Evolutionary conservation across 2,329 filamentous ascomycete genomes (phyloP).

Genomic region (Zymoseptoria pseudotritici): DNA sequence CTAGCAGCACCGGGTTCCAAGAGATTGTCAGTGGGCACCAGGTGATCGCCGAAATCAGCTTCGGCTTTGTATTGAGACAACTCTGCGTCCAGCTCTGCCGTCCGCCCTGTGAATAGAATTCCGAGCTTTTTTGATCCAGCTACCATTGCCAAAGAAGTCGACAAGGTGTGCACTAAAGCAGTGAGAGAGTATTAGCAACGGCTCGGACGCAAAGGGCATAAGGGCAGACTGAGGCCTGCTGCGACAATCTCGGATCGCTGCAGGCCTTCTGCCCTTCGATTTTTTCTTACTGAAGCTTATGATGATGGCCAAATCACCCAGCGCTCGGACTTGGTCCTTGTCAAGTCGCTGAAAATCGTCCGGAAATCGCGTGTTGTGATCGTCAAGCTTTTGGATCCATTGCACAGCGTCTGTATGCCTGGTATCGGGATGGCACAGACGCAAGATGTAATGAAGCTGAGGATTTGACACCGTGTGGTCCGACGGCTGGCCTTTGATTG

Average conservation of each 20-base stretch:
- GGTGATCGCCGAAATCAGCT: constrained; percentile 11
- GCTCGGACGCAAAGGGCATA: no score
- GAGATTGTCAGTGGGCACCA: constrained; percentile 5
- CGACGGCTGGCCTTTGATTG: constrained; percentile 9
- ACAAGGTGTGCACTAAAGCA: constrained; percentile 3
- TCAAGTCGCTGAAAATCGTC: constrained; percentile 8
- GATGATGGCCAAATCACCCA: constrained; percentile 10
- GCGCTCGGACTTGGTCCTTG: constrained; percentile 3
- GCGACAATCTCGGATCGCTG: no score
- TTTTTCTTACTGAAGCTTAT: constrained; percentile 5
- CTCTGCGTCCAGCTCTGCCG: constrained; percentile 1
- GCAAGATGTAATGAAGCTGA: constrained; percentile 13
- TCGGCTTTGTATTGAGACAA: constrained; percentile 2
- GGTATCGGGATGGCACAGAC: constrained; percentile 11
- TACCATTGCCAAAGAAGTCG: constrained; percentile 6
- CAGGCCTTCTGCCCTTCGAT: no score
- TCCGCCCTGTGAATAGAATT: constrained; percentile 4
- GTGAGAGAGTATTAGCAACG: no score
- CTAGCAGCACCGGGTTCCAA: constrained; percentile 3
- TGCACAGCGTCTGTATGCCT: constrained; percentile 2
- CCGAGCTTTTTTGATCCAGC: constrained; percentile 7
- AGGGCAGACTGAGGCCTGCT: no score
- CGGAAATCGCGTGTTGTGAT: constrained; percentile 8
- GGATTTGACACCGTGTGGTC: constrained; percentile 8
- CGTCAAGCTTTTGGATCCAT: constrained; percentile 15